Conservation (phyloP, 1,284 basidiomycete genomes). For the Ceratobasidium sp. region DNA sequence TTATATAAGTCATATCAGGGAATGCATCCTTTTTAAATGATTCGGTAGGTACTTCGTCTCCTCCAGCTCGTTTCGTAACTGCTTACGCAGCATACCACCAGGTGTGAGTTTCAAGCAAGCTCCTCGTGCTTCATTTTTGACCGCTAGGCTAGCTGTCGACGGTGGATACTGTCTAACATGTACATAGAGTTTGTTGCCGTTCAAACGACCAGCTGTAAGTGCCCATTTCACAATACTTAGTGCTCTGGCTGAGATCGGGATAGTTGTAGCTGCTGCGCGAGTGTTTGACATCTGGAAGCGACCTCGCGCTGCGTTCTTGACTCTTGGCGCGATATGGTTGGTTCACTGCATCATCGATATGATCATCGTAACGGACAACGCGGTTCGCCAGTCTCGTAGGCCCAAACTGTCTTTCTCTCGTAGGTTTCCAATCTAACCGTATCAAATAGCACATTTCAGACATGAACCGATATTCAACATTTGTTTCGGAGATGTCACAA, state of each 20-base stretch:
- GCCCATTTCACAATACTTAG: too few species aligned
- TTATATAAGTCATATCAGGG: neutral
- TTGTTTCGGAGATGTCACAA: constrained; percentile 3
- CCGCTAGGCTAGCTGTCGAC: constrained; percentile 1
- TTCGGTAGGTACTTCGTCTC: neutral
- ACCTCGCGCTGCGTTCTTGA: constrained; percentile 13
- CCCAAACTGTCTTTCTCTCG: neutral
- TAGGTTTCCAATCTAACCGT: neutral
- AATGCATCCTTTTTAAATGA: neutral
- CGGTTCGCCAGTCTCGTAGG: constrained; percentile 20
- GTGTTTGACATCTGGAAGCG: constrained; percentile 29
- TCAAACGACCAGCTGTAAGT: constrained; percentile 34
- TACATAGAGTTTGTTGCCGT: constrained; percentile 21
- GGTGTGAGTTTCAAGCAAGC: neutral
- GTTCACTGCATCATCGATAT: constrained; percentile 14
- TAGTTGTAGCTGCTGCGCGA: constrained; percentile 34
- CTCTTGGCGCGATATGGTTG: constrained; percentile 26
- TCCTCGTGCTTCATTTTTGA: neutral
- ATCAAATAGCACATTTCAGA: neutral
- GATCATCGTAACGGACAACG: constrained; percentile 4
- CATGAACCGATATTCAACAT: constrained; percentile 34
- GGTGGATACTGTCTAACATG: constrained; percentile 7
- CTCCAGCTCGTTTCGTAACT: too few species aligned
- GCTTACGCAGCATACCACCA: neutral
- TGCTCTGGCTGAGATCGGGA: neutral